These are phyloP conservation scores for Vigna hirtella DNA, from an alignment of 306 rosid genomes.

Conservation along the genomic window DNA sequence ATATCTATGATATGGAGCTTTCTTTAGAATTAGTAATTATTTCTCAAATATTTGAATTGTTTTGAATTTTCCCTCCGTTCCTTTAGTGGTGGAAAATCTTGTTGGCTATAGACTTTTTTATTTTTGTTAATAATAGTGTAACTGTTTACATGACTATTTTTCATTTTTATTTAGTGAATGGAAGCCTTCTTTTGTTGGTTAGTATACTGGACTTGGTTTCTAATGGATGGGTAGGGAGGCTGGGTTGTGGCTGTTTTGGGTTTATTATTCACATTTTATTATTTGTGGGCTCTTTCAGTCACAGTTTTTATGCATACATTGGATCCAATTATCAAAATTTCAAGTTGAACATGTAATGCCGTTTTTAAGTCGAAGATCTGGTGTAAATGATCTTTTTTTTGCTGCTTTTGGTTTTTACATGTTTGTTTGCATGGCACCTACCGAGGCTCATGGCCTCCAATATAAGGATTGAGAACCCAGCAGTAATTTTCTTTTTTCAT, in stretches of 20 bases:
- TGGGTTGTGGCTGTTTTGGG: background rate
- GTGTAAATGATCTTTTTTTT: background rate
- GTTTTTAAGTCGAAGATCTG: background rate
- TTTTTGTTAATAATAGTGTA: background rate
- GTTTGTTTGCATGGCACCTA: background rate
- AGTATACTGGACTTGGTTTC: conserved; percentile 16
- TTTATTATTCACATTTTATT: too few relatives aligned
- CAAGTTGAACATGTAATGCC: background rate
- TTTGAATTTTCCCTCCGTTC: conserved; percentile 7
- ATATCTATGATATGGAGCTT: conserved; percentile 26
- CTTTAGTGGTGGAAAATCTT: background rate
- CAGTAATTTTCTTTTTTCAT: background rate
- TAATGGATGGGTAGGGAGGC: conserved; percentile 3
- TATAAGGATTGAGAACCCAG: conserved; percentile 1
- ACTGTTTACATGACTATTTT: conserved; percentile 10
- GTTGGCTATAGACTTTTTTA: background rate
- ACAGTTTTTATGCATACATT: too few relatives aligned
- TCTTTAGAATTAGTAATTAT: background rate
- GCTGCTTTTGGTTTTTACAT: background rate
- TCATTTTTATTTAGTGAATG: background rate
- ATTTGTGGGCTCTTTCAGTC: too few relatives aligned
- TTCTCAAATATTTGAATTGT: background rate
- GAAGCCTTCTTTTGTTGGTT: background rate
- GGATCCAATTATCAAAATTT: too few relatives aligned
- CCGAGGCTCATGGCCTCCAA: conserved; percentile 3